phyloP scores from a whole-genome alignment of 768 basidiomycete genomes.

The Mycena maculata region DNA sequence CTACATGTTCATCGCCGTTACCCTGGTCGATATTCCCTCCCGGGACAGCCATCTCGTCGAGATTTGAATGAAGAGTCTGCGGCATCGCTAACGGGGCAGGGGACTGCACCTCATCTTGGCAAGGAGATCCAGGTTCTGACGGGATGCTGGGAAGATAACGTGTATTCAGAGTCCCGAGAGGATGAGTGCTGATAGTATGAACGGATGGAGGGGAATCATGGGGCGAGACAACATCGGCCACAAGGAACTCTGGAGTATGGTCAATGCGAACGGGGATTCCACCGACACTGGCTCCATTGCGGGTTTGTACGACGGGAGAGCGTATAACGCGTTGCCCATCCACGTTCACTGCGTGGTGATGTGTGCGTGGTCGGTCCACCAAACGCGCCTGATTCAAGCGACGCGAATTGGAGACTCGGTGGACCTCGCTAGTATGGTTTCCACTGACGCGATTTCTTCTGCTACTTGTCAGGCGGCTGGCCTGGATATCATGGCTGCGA shows the following conservation, averaged over 20 bases:
- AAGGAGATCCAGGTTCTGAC: background rate
- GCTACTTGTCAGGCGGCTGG: too few relatives aligned
- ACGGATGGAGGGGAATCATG: background rate
- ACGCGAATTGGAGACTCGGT: background rate
- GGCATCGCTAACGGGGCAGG: background rate
- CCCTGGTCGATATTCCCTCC: too few relatives aligned
- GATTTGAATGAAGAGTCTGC: background rate
- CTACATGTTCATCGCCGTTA: too few relatives aligned
- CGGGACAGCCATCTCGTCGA: too few relatives aligned
- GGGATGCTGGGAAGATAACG: conserved; percentile 14
- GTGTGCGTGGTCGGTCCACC: background rate
- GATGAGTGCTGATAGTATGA: background rate
- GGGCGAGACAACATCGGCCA: background rate
- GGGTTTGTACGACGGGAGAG: background rate
- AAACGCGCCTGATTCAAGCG: conserved; percentile 10
- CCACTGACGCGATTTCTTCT: background rate
- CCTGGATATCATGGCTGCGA: conserved; percentile 12
- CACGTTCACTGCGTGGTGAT: background rate
- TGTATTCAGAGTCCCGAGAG: background rate
- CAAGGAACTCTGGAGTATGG: too few relatives aligned
- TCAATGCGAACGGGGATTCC: background rate
- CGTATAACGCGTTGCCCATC: background rate
- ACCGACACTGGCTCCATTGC: background rate
- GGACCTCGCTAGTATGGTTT: background rate
- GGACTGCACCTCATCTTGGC: conserved; percentile 21